Base-by-base conservation (phyloP, 1,284 basidiomycete species). In the Agaricales sp. region DNA sequence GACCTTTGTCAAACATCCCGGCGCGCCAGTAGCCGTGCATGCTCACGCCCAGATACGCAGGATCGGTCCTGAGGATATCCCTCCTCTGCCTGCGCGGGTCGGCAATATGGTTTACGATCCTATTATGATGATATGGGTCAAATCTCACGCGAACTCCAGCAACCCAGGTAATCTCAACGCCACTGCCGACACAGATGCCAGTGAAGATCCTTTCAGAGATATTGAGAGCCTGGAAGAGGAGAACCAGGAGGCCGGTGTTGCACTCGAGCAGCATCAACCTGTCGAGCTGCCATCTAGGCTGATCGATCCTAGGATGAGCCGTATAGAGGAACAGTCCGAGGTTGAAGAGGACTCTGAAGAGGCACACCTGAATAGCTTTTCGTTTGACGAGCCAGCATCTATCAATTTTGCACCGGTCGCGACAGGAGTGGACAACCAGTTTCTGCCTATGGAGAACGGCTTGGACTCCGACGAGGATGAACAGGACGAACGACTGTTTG, bases 21-120 rank as follows among this genome's bases (percentile, higher is more conserved):
- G 89, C 1, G 82, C 85, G 2, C 39, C 39, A 41, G n/a, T 20
- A 6, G 6, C 39, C 4, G 39, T 41, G 39, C 6, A n/a, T 41
- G 13, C 39, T 20, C 39, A 41, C 16, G 75, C 73, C 49, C 83
- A 82, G 54, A 82, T 88, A 51, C 78, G 75, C 45, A 82, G 78
- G 38, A 93, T 95, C 54, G 78, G 79, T 3, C 92, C 92, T 0
- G 73, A 75, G 44, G 92, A 93, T 57, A 69, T 94, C 12, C 82
- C 82, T 12, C 59, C 76, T 35, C 67, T 90, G 20, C 82, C 87
- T 1, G 83, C 90, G 21, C 72, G 80, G 46, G 79, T 92, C 43
- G 91, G 91, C 1, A 79, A 80, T 59, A 94, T 96, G 92, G 69
- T 88, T 37, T 92, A 83, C 56, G 92, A 95, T 65, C 78, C 74